Percentiles rank a stretch among this genome's conserved stretches.
Conservation (phyloP, 169 alveolate genomes). For the Cryptosporidium tyzzeri region DNA sequence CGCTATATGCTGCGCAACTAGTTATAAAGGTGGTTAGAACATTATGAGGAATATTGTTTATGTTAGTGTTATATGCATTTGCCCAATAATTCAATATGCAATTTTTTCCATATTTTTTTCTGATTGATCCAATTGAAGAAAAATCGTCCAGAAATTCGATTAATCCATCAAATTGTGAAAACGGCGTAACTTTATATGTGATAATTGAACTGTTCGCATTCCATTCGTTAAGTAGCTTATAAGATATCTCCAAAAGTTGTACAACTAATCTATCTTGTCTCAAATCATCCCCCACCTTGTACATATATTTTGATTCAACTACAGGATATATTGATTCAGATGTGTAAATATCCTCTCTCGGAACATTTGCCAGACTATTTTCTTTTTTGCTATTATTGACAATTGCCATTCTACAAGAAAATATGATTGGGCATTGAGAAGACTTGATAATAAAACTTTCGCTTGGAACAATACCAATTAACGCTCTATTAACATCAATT, state of each 20-base stretch:
- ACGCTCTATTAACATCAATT: slow-evolving; percentile 68
- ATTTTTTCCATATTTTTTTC: slow-evolving; percentile 78
- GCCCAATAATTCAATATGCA: slow-evolving; percentile 78
- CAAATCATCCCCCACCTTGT: slow-evolving; percentile 96
- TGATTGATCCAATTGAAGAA: slow-evolving; percentile 68
- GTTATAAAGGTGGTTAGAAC: slow-evolving; percentile 89
- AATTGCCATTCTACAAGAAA: slow-evolving; percentile 73
- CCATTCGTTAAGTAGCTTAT: slow-evolving; percentile 88
- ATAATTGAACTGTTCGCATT: slow-evolving; percentile 91
- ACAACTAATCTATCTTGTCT: slow-evolving; percentile 94
- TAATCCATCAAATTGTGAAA: slow-evolving; percentile 87
- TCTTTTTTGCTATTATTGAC: background rate
- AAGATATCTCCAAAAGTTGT: slow-evolving; percentile 90
- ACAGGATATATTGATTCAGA: slow-evolving; percentile 73
- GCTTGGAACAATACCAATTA: slow-evolving; percentile 64
- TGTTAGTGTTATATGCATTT: slow-evolving; percentile 36
- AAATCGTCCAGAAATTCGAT: slow-evolving; percentile 85
- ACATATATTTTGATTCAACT: slow-evolving; percentile 82
- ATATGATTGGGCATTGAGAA: slow-evolving; percentile 63
- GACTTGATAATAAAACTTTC: slow-evolving; percentile 68
- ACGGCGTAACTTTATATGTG: slow-evolving; percentile 87
- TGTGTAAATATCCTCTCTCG: slow-evolving; percentile 26
- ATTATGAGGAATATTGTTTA: slow-evolving; percentile 33
- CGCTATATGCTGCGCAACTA: slow-evolving; percentile 98
- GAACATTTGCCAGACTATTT: background rate